Base-by-base conservation (phyloP, 139 green algal genomes). In the Coelastrella sp. region DNA sequence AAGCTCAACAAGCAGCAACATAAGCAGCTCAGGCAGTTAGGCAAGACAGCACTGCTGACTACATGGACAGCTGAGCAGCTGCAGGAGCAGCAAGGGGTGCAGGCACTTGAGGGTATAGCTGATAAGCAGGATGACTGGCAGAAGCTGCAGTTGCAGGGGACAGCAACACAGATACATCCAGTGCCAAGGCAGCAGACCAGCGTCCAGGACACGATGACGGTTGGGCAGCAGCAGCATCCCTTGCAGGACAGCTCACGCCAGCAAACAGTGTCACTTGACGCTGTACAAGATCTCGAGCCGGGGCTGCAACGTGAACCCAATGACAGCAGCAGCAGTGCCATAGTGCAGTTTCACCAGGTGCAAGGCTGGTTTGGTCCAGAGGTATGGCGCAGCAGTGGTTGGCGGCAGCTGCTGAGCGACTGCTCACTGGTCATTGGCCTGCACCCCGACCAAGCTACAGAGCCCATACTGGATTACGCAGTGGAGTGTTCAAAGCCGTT, bases 401-500 rank as follows among this genome's bases (percentile, higher is more conserved):
- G 87, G 85, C 85, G 76, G 71, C 79, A 78, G 20, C 60, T 68
- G 3, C 59, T 79, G 7, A 47, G 80, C 56, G 56, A 64, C 80
- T 76, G 56, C 80, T 92, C 84, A 66, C 60, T 92, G 22, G 85
- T 95, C 16, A 90, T 96, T 47, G 94, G 92, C 0, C 80, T 95
- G 88, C 94, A 96, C 64, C 94, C 94, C 0, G 94, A 96, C 74
- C 91, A 96, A 66, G 94, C 94, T 7, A 96, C 93, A 4, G 94
- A 95, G 16, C 58, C 92, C 6, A 95, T 94, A 32, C 47, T 96
- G 4, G 86, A 94, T 56, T 94, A 92, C 32, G 90, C 94, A 1
- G 74, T 94, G 22, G 83, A 80, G 17, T 20, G 3, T 3, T n/a
- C 23, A 11, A 93, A 92, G 90, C 94, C 93, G 5, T 96, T 96